Conservation (phyloP, 1,284 basidiomycete genomes). For the Coniferiporia sulphurascens region DNA sequence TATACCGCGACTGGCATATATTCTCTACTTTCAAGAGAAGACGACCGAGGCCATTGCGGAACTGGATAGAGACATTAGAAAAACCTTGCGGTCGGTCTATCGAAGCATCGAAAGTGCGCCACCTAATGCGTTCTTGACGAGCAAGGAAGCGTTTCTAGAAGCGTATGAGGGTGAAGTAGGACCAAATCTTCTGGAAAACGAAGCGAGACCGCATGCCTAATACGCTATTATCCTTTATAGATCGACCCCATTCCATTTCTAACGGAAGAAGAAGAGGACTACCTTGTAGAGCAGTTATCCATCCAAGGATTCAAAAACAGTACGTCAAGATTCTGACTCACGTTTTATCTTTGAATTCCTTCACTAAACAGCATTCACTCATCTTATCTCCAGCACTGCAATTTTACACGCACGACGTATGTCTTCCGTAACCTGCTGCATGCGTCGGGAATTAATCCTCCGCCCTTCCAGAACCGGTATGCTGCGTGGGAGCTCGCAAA, state of each 20-base stretch:
- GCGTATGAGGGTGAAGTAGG: slow-evolving; percentile 41
- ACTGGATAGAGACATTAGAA: slow-evolving; percentile 48
- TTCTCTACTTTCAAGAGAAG: slow-evolving; percentile 51
- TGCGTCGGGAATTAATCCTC: neutral
- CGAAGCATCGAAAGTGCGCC: slow-evolving; percentile 48
- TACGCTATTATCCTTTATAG: slow-evolving; percentile 35
- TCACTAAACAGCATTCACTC: slow-evolving; percentile 2
- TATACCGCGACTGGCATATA: slow-evolving; percentile 55
- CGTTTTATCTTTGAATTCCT: neutral
- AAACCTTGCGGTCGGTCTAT: slow-evolving; percentile 50
- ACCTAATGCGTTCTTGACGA: slow-evolving; percentile 49
- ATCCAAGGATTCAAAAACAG: slow-evolving; percentile 56
- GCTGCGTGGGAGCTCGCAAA: slow-evolving; percentile 46
- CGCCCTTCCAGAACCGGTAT: slow-evolving; percentile 43
- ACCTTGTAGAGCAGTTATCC: slow-evolving; percentile 55
- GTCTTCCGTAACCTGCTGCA: slow-evolving; percentile 14
- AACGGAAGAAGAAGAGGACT: slow-evolving; percentile 54
- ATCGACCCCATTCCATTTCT: slow-evolving; percentile 59
- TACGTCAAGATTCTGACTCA: slow-evolving; percentile 30
- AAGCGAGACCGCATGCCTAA: too few species aligned
- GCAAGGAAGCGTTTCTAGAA: slow-evolving; percentile 41
- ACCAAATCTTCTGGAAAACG: too few species aligned
- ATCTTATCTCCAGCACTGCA: slow-evolving; percentile 38
- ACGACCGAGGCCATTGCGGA: slow-evolving; percentile 46
- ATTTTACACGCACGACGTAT: slow-evolving; percentile 50